Percentiles rank a stretch among this genome's conserved stretches.
These are phyloP conservation scores for Maudiozyma bulderi DNA, from an alignment of 805 yeast genomes.

Conservation along the genomic window DNA sequence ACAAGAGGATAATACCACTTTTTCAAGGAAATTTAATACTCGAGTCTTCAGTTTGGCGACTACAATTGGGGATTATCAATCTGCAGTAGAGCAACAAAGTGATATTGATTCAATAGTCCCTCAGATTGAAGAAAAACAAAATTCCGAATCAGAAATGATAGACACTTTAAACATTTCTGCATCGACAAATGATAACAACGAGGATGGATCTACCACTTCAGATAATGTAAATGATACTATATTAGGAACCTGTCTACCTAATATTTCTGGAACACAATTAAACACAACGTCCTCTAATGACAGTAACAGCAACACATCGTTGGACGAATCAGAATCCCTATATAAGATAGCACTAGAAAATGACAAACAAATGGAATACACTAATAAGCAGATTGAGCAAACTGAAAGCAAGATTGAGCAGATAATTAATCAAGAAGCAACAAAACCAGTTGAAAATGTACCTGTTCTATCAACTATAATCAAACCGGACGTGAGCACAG, in stretches of 20 bases:
- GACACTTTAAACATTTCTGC: not conserved
- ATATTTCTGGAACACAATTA: too few species aligned
- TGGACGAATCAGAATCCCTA: not conserved
- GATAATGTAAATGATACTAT: not conserved
- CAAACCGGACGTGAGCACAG: not conserved
- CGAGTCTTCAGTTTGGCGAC: constrained; percentile 20
- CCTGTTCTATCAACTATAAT: not conserved
- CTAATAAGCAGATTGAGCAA: constrained; percentile 1
- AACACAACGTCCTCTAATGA: too few species aligned
- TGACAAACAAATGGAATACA: not conserved
- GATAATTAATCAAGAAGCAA: not conserved
- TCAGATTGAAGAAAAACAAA: not conserved
- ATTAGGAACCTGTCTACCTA: not conserved
- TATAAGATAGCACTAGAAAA: not conserved
- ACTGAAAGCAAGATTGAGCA: not conserved
- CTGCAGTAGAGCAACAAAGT: constrained; percentile 14
- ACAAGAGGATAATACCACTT: not conserved
- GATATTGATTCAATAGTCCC: not conserved
- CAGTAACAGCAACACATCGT: not conserved
- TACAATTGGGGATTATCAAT: constrained; percentile 18
- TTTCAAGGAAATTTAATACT: constrained; percentile 10
- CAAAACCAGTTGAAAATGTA: not conserved
- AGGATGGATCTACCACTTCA: not conserved
- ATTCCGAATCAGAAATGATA: not conserved
- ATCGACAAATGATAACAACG: not conserved